Evolutionary conservation across 2,329 filamentous ascomycete species (phyloP).

Genomic region (Aspergillus vadensis): DNA sequence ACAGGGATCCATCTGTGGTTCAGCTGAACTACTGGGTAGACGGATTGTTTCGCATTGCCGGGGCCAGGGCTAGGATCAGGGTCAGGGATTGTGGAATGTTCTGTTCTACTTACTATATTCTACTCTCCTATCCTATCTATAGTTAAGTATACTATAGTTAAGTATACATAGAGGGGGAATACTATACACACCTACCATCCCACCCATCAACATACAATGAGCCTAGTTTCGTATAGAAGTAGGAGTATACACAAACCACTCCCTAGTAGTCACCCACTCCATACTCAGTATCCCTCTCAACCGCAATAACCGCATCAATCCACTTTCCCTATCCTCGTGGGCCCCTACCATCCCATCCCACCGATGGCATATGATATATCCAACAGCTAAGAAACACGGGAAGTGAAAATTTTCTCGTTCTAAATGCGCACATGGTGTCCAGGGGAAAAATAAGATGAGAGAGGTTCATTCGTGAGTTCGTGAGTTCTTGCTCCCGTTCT

Average conservation of each 20-base stretch:
- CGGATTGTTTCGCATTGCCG: not conserved
- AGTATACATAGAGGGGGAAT: too few species aligned
- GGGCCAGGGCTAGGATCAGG: not conserved
- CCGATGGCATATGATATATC: not conserved
- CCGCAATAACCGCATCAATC: conserved; percentile 5
- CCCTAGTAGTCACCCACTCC: too few species aligned
- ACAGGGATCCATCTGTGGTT: not conserved
- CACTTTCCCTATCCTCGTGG: not conserved
- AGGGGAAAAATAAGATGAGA: not conserved
- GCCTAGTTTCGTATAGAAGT: not conserved
- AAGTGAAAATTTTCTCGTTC: not conserved
- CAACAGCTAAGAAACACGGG: not conserved
- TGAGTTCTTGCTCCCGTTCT: too few species aligned
- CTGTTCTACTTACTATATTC: not conserved
- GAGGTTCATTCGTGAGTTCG: too few species aligned
- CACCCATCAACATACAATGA: not conserved
- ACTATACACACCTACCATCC: not conserved
- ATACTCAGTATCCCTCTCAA: not conserved
- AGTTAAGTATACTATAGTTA: too few species aligned
- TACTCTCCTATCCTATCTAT: not conserved
- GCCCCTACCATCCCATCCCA: not conserved
- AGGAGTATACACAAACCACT: not conserved
- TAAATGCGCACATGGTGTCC: not conserved
- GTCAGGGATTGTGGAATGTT: not conserved
- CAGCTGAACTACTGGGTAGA: too few species aligned